These are phyloP conservation scores for Ceratocystis alfenasii DNA, from an alignment of 2,329 filamentous ascomycete genomes.

Conservation along the genomic window DNA sequence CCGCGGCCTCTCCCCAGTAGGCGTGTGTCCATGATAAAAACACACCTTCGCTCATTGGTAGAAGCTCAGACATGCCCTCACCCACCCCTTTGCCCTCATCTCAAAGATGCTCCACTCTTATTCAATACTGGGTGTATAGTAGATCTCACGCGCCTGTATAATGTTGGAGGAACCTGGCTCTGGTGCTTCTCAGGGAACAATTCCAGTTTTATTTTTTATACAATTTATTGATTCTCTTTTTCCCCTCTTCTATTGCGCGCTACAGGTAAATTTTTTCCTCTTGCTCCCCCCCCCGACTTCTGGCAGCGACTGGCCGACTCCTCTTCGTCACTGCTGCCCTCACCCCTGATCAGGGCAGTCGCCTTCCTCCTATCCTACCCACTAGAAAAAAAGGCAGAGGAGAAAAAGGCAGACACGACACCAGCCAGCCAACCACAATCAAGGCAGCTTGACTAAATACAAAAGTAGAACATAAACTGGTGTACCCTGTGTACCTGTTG, in stretches of 20 bases:
- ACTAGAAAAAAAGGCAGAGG: conserved; percentile 8
- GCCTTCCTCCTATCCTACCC: conserved; percentile 12
- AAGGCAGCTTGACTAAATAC: neutral
- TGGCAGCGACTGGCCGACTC: conserved; percentile 7
- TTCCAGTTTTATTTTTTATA: neutral
- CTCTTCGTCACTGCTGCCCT: neutral
- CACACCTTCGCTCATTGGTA: conserved; percentile 1
- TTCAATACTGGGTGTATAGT: neutral
- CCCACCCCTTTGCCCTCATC: conserved; percentile 7
- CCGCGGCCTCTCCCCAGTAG: neutral
- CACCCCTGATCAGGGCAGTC: conserved; percentile 7
- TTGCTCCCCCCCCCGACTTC: neutral
- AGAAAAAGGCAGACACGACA: conserved; percentile 8
- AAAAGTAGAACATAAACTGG: neutral
- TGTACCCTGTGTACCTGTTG: conserved; percentile 1
- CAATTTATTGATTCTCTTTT: conserved; percentile 1
- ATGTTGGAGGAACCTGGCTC: neutral
- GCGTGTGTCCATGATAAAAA: neutral
- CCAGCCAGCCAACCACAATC: neutral
- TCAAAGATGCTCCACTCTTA: conserved; percentile 1
- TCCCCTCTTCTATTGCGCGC: neutral
- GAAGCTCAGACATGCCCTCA: neutral
- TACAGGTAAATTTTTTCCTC: neutral
- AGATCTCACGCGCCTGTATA: conserved; percentile 3
- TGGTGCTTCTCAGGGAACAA: neutral